Conservation (phyloP, 768 basidiomycete species). For the Macrolepiota albuminosa region DNA sequence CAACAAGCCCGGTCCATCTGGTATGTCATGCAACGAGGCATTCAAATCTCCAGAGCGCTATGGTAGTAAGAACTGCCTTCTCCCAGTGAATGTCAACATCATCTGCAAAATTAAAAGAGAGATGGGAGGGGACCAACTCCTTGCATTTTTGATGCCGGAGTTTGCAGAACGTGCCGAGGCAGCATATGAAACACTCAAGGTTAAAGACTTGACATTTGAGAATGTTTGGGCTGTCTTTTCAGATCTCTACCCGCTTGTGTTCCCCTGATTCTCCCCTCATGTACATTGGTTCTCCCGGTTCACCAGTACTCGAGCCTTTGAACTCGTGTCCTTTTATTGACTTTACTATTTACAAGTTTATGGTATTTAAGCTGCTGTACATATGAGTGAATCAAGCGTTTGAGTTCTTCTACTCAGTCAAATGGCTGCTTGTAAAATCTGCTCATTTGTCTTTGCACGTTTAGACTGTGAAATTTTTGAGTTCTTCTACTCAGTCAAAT, state of each 20-base stretch:
- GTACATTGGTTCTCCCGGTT: neutral
- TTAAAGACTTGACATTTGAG: neutral
- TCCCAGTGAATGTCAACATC: conserved; percentile 12
- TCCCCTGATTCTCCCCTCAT: neutral
- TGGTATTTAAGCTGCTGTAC: neutral
- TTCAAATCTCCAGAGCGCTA: neutral
- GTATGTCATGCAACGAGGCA: neutral
- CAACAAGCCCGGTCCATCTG: neutral
- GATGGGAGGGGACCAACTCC: neutral
- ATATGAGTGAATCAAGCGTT: neutral
- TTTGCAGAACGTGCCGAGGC: conserved; percentile 14
- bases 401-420: no score
- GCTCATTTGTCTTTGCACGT: no score
- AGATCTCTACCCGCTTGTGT: neutral
- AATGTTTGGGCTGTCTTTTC: neutral
- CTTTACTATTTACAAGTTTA: neutral
- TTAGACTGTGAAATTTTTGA: no score
- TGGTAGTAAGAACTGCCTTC: neutral
- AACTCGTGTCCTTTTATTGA: no score
- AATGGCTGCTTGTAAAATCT: no score
- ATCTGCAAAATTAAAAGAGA: conserved; percentile 26
- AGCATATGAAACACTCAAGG: conserved; percentile 1
- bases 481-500: no score
- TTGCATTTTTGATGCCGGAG: conserved; percentile 9
- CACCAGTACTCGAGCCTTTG: no score